phyloP scores from a whole-genome alignment of 352 stramenopile species.

The Phytophthora ohioensis region DNA sequence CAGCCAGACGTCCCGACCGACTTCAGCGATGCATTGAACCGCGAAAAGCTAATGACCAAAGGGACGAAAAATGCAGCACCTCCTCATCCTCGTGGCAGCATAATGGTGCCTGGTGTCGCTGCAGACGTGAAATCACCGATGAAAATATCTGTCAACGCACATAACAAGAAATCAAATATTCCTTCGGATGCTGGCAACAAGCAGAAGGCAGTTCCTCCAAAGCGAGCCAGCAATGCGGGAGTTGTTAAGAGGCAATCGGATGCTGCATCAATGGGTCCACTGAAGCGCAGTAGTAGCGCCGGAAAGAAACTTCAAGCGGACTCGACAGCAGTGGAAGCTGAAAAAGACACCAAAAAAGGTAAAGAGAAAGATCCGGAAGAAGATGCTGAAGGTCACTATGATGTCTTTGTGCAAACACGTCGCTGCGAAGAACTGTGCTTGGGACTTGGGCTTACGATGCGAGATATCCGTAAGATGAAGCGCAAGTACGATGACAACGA shows the following conservation, averaged over 20 bases:
- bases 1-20: constrained; percentile 24
- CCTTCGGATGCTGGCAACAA: not conserved
- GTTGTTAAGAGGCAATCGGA: not conserved
- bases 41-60: constrained; percentile 24
- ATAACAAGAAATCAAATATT: constrained; percentile 7
- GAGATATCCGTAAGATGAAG: constrained; percentile 75
- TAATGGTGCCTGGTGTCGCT: constrained; percentile 11
- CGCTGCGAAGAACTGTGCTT: constrained; percentile 63
- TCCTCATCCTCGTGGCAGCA: constrained; percentile 20
- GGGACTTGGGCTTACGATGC: constrained; percentile 54
- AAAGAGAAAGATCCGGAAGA: constrained; percentile 28
- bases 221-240: constrained; percentile 9
- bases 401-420: constrained; percentile 63
- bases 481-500: constrained; percentile 77
- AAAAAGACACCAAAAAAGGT: not conserved
- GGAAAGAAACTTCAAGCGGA: constrained; percentile 8
- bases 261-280: not conserved
- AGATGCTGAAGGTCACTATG: constrained; percentile 52
- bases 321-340: not conserved
- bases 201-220: not conserved
- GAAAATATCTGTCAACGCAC: not conserved
- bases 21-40: constrained; percentile 44
- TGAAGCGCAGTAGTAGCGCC: constrained; percentile 8
- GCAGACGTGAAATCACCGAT: not conserved
- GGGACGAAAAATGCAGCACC: not conserved